Evolutionary conservation across 1,139 yeast genomes (phyloP).

Genomic region (Suhomyces kunorum): DNA sequence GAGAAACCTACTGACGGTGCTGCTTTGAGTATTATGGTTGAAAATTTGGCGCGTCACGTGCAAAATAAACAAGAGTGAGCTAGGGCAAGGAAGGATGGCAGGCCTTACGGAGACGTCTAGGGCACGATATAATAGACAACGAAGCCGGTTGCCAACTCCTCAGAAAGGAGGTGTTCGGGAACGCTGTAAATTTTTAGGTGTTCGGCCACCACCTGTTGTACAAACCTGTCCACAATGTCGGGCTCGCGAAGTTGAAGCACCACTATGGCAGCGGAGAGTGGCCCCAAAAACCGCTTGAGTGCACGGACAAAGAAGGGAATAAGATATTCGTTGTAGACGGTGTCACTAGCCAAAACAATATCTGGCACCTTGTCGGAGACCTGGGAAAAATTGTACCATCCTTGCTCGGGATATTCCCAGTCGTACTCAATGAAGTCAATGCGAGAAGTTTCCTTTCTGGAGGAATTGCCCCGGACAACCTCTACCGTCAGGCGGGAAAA

Average conservation of each 20-base stretch:
- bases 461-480: constrained; percentile 4
- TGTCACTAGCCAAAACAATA: constrained; percentile 64
- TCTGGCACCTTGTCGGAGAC: constrained; percentile 31
- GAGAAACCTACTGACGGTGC: background rate
- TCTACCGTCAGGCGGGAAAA: constrained; percentile 20
- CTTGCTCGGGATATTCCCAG: constrained; percentile 58
- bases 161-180: constrained; percentile 28
- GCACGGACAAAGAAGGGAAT: constrained; percentile 53
- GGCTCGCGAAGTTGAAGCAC: constrained; percentile 61
- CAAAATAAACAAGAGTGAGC: background rate
- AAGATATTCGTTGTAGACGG: constrained; percentile 67
- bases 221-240: constrained; percentile 51
- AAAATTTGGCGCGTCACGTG: constrained; percentile 10
- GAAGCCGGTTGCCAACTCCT: constrained; percentile 42
- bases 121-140: constrained; percentile 41
- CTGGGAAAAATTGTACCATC: constrained; percentile 24
- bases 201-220: constrained; percentile 27
- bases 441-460: constrained; percentile 1
- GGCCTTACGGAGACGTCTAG: too few species aligned
- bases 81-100: too few species aligned
- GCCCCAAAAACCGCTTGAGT: constrained; percentile 34
- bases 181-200: constrained; percentile 28
- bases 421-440: constrained; percentile 57
- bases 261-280: constrained; percentile 41
- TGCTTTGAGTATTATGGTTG: constrained; percentile 1